Evolutionary conservation across 129 eudicot species (phyloP).

Genomic region (Saussurea involucrata): DNA sequence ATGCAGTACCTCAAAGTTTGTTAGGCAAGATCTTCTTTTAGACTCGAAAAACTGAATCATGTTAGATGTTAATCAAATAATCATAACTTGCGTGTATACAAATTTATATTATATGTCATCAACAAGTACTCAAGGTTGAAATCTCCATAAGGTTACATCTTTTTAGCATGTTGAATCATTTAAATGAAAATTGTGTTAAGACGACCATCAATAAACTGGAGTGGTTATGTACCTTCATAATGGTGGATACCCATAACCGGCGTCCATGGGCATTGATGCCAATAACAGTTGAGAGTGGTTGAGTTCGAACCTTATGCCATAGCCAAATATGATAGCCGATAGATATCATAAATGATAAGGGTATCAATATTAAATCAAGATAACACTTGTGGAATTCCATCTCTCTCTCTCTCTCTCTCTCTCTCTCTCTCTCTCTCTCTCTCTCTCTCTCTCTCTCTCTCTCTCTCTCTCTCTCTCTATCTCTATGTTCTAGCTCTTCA

Average conservation of each 20-base stretch:
- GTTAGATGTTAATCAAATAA: background rate
- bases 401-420: conserved; percentile 9
- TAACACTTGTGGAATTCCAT: conserved; percentile 76
- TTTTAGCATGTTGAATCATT: background rate
- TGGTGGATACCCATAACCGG: conserved; percentile 71
- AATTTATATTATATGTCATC: background rate
- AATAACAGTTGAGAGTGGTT: conserved; percentile 68
- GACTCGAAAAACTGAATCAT: background rate
- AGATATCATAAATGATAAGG: conserved; percentile 42
- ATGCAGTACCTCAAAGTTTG: background rate
- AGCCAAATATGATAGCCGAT: conserved; percentile 61
- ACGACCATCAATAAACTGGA: background rate
- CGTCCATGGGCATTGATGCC: conserved; percentile 72
- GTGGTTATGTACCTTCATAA: conserved; percentile 61
- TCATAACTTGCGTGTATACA: background rate
- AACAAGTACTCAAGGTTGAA: background rate
- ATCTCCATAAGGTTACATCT: background rate
- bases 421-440: conserved; percentile 7
- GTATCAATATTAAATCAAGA: conserved; percentile 62
- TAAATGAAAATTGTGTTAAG: background rate
- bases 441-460: conserved; percentile 3
- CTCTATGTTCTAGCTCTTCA: background rate
- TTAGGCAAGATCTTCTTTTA: background rate
- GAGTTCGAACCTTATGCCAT: conserved; percentile 60
- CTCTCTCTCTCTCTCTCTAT: conserved; percentile 3